A percentile compares a stretch with the other conserved stretches of the same genome.
Conservation (phyloP, 2,329 filamentous ascomycete species). For the Fusarium longipes region DNA sequence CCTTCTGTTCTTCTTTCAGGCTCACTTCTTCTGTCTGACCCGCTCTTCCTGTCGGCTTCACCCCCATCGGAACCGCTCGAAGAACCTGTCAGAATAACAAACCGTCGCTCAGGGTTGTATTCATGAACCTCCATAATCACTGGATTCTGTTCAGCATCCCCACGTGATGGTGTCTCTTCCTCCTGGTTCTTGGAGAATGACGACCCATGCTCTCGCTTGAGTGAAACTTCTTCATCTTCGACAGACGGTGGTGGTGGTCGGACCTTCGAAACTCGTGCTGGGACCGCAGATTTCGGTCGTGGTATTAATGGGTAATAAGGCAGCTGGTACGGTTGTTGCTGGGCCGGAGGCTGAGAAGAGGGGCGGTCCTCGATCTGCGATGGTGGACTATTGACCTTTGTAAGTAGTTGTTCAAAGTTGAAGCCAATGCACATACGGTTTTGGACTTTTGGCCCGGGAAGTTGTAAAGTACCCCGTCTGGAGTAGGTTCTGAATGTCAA, state of each 20-base stretch:
- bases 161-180: conserved; percentile 70
- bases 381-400: conserved; percentile 27
- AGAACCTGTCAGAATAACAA: conserved; percentile 65
- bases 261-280: conserved; percentile 42
- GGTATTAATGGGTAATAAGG: conserved; percentile 33
- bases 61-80: conserved; percentile 41
- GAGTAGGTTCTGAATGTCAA: conserved; percentile 60
- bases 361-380: conserved; percentile 34
- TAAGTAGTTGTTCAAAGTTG: conserved; percentile 22
- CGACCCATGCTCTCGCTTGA: conserved; percentile 69
- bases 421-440: conserved; percentile 41
- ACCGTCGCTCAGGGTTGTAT: conserved; percentile 72
- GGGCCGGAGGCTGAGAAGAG: conserved; percentile 32
- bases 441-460: conserved; percentile 54
- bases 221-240: conserved; percentile 74
- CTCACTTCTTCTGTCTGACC: conserved; percentile 11
- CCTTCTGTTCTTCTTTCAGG: conserved; percentile 12
- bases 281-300: conserved; percentile 28
- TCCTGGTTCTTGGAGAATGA: conserved; percentile 45
- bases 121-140: conserved; percentile 73
- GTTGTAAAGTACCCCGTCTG: conserved; percentile 64
- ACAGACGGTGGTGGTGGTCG: conserved; percentile 73
- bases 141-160: conserved; percentile 74
- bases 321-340: conserved; percentile 33
- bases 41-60: conserved; percentile 42